Percentiles rank a stretch among this genome's conserved stretches.
Evolutionary conservation across 2,329 filamentous ascomycete genomes (phyloP).

Genomic region (Trichoderma sp.): DNA sequence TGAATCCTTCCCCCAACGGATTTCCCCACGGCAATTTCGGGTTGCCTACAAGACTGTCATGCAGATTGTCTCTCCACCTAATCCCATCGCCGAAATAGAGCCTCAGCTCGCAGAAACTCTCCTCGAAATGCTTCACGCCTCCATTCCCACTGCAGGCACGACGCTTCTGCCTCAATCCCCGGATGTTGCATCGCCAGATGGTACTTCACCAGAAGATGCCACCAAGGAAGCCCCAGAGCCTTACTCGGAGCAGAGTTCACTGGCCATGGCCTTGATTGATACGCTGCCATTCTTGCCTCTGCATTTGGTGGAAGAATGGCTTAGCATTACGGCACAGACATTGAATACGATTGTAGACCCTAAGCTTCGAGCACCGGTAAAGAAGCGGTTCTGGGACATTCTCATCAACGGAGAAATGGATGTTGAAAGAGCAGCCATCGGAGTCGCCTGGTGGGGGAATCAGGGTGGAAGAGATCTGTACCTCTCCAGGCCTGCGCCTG

Average conservation of each 20-base stretch:
- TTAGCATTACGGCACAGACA: slow-evolving; percentile 66
- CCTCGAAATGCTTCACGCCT: slow-evolving; percentile 70
- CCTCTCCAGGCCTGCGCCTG: slow-evolving; percentile 29
- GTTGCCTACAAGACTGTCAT: slow-evolving; percentile 84
- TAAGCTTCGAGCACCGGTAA: slow-evolving; percentile 60
- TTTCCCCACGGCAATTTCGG: slow-evolving; percentile 82
- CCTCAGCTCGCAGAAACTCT: slow-evolving; percentile 77
- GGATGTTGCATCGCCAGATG: slow-evolving; percentile 31
- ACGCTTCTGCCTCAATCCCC: slow-evolving; percentile 36
- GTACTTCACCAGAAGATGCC: slow-evolving; percentile 33
- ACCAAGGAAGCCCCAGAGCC: slow-evolving; percentile 30
- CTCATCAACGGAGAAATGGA: slow-evolving; percentile 83
- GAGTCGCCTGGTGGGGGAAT: slow-evolving; percentile 81
- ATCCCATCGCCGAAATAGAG: slow-evolving; percentile 66
- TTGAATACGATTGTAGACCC: slow-evolving; percentile 62
- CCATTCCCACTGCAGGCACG: slow-evolving; percentile 51
- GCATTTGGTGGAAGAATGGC: slow-evolving; percentile 72
- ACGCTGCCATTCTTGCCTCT: slow-evolving; percentile 71
- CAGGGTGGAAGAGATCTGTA: slow-evolving; percentile 53
- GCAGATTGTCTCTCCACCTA: slow-evolving; percentile 77
- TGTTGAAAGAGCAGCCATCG: slow-evolving; percentile 73
- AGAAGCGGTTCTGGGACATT: slow-evolving; percentile 74
- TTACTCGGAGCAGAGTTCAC: slow-evolving; percentile 74
- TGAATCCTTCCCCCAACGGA: slow-evolving; percentile 70
- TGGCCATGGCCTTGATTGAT: slow-evolving; percentile 75